These are phyloP conservation scores for Xylariales sp. DNA, from an alignment of 2,329 filamentous ascomycete species.

Conservation along the genomic window DNA sequence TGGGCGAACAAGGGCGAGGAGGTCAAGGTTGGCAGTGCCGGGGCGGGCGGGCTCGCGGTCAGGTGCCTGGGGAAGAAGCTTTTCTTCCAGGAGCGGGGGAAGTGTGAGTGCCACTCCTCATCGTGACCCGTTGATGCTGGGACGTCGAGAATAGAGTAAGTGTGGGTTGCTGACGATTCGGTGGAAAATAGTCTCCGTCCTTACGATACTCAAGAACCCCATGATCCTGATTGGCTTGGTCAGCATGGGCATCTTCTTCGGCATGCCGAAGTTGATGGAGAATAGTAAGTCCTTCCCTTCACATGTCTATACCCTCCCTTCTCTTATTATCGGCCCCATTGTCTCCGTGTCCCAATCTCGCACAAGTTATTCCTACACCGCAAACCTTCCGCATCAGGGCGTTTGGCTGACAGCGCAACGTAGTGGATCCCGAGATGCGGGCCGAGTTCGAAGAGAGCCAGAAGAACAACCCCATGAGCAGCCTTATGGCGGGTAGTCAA, in stretches of 20 bases:
- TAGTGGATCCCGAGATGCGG: slow-evolving; percentile 95
- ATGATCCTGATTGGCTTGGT: slow-evolving; percentile 93
- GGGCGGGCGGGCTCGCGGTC: slow-evolving; percentile 37
- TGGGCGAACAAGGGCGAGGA: slow-evolving; percentile 81
- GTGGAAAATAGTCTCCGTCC: slow-evolving; percentile 75
- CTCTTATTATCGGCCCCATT: neutral
- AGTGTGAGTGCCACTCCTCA: slow-evolving; percentile 55
- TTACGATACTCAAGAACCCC: slow-evolving; percentile 83
- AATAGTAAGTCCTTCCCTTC: slow-evolving; percentile 65
- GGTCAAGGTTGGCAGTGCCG: slow-evolving; percentile 36
- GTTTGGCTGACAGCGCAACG: slow-evolving; percentile 12
- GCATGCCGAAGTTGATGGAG: slow-evolving; percentile 92
- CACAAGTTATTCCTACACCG: neutral
- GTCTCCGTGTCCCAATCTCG: neutral
- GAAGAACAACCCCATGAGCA: slow-evolving; percentile 65
- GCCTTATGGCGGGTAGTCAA: slow-evolving; percentile 44
- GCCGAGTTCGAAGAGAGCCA: slow-evolving; percentile 91
- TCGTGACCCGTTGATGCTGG: slow-evolving; percentile 8
- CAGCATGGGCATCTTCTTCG: slow-evolving; percentile 77
- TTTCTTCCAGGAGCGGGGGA: slow-evolving; percentile 71
- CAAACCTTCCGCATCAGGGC: neutral
- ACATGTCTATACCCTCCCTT: neutral
- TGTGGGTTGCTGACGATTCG: too few relatives aligned
- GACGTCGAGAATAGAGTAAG: neutral
- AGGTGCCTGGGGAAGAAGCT: slow-evolving; percentile 59